Conservation (phyloP, 1,284 basidiomycete genomes). For the Pseudozyma sp. region DNA sequence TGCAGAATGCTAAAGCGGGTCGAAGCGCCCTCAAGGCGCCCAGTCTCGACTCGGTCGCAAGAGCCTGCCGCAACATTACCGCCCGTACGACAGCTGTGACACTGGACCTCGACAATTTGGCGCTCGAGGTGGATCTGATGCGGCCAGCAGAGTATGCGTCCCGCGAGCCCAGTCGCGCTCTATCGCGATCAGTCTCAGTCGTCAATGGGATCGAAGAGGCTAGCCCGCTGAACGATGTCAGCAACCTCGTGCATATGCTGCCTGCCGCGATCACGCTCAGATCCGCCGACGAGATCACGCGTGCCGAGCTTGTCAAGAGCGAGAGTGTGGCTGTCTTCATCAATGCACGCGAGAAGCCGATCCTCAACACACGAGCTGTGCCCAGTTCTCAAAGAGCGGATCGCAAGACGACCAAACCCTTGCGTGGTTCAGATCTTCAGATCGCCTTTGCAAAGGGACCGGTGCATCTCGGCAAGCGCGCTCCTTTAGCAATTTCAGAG, state of each 20-base stretch:
- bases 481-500: slow-evolving; percentile 8
- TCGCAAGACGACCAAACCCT: slow-evolving; percentile 32
- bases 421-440: slow-evolving; percentile 51
- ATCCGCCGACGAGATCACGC: slow-evolving; percentile 30
- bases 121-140: slow-evolving; percentile 72
- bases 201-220: slow-evolving; percentile 24
- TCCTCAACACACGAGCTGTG: slow-evolving; percentile 41
- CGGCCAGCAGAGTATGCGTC: slow-evolving; percentile 13
- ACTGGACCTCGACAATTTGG: slow-evolving; percentile 74
- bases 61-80: slow-evolving; percentile 85
- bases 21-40: slow-evolving; percentile 77
- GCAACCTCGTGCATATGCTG: slow-evolving; percentile 28
- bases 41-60: slow-evolving; percentile 82
- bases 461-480: slow-evolving; percentile 44
- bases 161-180: slow-evolving; percentile 10
- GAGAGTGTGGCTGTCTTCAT: slow-evolving; percentile 37
- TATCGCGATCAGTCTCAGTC: slow-evolving; percentile 34
- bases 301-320: slow-evolving; percentile 30
- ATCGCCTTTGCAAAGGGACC: slow-evolving; percentile 61
- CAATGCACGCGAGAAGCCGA: slow-evolving; percentile 43
- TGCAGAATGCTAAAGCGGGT: slow-evolving; percentile 76
- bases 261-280: slow-evolving; percentile 24
- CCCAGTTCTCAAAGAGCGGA: slow-evolving; percentile 14
- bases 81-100: slow-evolving; percentile 74
- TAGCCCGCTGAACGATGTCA: slow-evolving; percentile 18